Conservation (phyloP, 805 yeast genomes). For the Starmerella ratchasimensis region DNA sequence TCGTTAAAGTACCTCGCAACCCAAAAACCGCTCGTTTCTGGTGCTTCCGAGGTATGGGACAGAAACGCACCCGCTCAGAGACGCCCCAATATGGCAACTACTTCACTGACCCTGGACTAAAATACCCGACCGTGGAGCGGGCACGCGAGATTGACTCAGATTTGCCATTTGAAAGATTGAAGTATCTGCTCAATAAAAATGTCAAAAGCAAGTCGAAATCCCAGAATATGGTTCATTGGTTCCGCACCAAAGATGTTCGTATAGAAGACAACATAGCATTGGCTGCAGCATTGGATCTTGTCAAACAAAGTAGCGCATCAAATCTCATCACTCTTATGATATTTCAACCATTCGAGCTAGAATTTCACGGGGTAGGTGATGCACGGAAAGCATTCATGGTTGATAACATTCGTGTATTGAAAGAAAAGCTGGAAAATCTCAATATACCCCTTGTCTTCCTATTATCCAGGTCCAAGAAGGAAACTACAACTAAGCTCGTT, state of each 20-base stretch:
- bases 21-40: no score
- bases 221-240: slow-evolving; percentile 30
- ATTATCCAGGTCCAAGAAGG: slow-evolving; percentile 2
- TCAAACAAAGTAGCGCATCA: slow-evolving; percentile 24
- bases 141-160: slow-evolving; percentile 14
- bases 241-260: slow-evolving; percentile 34
- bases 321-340: slow-evolving; percentile 32
- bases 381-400: slow-evolving; percentile 32
- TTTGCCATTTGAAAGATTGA: slow-evolving; percentile 13
- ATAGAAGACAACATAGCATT: slow-evolving; percentile 34
- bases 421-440: slow-evolving; percentile 23
- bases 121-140: slow-evolving; percentile 13
- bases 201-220: slow-evolving; percentile 8
- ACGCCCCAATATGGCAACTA: no score
- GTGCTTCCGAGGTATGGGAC: no score
- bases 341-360: slow-evolving; percentile 31
- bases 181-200: not conserved
- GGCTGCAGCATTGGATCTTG: slow-evolving; percentile 27
- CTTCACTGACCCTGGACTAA: slow-evolving; percentile 4
- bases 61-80: no score
- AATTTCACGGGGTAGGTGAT: slow-evolving; percentile 33
- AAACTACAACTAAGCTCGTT: slow-evolving; percentile 1
- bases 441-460: slow-evolving; percentile 28
- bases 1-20: no score
- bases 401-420: slow-evolving; percentile 27